Evolutionary conservation across 2,329 filamentous ascomycete genomes (phyloP), one percentile per base, ranked within the genome.

Genomic region (Phyllosticta ampelicida): DNA sequence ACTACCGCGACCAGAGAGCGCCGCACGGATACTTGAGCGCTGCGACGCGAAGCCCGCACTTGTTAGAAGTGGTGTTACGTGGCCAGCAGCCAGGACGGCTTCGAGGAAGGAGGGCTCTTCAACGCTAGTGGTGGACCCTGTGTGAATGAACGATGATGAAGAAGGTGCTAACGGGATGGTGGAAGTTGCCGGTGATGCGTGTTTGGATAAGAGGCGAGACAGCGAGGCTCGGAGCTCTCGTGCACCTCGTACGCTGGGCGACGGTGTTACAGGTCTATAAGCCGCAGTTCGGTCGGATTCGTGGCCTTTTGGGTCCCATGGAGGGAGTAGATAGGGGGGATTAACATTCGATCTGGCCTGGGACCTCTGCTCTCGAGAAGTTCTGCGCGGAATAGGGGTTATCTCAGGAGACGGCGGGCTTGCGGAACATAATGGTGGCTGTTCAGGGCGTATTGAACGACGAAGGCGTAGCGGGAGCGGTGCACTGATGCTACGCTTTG

Each of bases 51-150:
- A 44, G 36, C 36, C 36, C 6, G 36, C 36, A 16, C 36, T 44
- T 13, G 36, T 44, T 11, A 58, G 36, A 30, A 58, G 21, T 29
- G 55, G 55, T 4, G 51, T 53, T 9, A 58, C 55, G n/a, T 48
- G 29, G 1, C 55, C 51, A 16, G 55, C 55, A 6, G 51, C 55
- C 36, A 58, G 19, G 3, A 58, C 55, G n/a, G 55, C 55, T 13
- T 58, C 55, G 36, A 58, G 19, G 18, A 58, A 49, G 1, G 55
- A 58, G 21, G 52, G 50, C n/a, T 58, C 54, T 1, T 44, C 36
- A 16, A 8, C 36, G 13, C 13, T n/a, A 44, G 36, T n/a, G 36
- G 13, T 44, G 13, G 36, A 44, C 16, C n/a, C 36, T 5, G 36
- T 6, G 11, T n/a, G 16, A 4, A 16, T 8, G 8, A 16, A 44